phyloP scores from a whole-genome alignment of 1,139 yeast species.

The Meyerozyma elateridarum region DNA sequence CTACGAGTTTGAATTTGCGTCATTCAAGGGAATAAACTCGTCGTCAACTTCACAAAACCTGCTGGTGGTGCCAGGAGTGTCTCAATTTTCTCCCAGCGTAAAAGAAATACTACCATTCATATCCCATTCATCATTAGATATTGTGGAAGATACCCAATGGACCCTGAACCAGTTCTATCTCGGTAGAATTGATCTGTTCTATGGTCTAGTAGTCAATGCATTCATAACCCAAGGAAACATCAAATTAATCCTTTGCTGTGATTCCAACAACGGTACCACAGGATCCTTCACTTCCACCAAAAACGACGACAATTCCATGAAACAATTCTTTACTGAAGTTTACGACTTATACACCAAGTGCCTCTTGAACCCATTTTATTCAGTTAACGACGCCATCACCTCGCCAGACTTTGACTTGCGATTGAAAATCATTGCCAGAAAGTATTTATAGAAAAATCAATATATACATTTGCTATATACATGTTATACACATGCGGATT shows the following conservation, averaged over 20 bases:
- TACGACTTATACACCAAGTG: conserved; percentile 88
- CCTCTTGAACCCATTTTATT: conserved; percentile 80
- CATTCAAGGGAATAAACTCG: conserved; percentile 39
- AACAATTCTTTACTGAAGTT: conserved; percentile 78
- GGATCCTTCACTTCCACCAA: conserved; percentile 8
- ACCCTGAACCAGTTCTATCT: conserved; percentile 57
- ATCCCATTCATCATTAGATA: conserved; percentile 80
- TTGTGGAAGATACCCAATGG: conserved; percentile 90
- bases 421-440: conserved; percentile 68
- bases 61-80: conserved; percentile 56
- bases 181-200: conserved; percentile 80
- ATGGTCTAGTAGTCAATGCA: conserved; percentile 75
- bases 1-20: conserved; percentile 83
- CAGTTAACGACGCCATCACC: conserved; percentile 67
- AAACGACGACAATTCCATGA: conserved; percentile 67
- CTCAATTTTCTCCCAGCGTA: conserved; percentile 65
- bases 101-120: conserved; percentile 84
- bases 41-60: conserved; percentile 9
- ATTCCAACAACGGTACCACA: conserved; percentile 20
- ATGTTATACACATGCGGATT: too few relatives aligned
- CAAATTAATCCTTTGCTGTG: conserved; percentile 76
- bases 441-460: conserved; percentile 62
- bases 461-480: conserved; percentile 4
- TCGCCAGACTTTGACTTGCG: conserved; percentile 74
- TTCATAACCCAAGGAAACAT: conserved; percentile 86